Evolutionary conservation across 164 flowering plant species (phyloP).

Genomic region (Vitis cinerea): DNA sequence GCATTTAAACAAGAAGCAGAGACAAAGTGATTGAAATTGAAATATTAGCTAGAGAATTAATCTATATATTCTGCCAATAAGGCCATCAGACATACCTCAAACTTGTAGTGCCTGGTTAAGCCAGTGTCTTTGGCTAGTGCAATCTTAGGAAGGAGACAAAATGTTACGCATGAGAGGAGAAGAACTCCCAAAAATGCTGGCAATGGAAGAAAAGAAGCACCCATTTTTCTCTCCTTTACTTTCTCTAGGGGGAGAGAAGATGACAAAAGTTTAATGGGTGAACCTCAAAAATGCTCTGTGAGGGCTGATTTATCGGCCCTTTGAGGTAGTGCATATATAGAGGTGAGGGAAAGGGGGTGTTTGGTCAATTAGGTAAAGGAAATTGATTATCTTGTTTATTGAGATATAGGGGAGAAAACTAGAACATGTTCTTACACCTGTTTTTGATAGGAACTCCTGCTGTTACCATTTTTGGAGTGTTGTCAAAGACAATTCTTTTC

Average conservation of each 20-base stretch:
- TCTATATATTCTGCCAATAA: background rate
- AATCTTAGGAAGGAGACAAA: constrained; percentile 12
- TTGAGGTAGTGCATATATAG: constrained; percentile 5
- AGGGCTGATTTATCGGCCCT: background rate
- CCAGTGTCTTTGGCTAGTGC: constrained; percentile 15
- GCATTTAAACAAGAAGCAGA: background rate
- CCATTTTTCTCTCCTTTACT: constrained; percentile 12
- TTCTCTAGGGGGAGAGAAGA: background rate
- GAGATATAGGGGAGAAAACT: background rate
- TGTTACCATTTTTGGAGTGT: constrained; percentile 27
- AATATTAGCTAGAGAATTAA: background rate
- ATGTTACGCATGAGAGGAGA: background rate
- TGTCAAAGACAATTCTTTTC: constrained; percentile 21
- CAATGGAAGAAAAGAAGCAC: constrained; percentile 9
- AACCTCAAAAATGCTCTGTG: too few species aligned
- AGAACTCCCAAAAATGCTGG: background rate
- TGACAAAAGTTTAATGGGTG: background rate
- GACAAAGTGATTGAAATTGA: background rate
- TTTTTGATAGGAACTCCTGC: constrained; percentile 1
- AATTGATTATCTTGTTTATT: background rate
- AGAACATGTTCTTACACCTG: background rate
- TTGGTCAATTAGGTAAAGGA: constrained; percentile 7
- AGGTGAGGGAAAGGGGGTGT: background rate
- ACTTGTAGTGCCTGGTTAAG: constrained; percentile 38
- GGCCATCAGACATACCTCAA: constrained; percentile 20